Evolutionary conservation across 495 filamentous ascomycete species (phyloP).

Genomic region (Podospora pseudoanserina): DNA sequence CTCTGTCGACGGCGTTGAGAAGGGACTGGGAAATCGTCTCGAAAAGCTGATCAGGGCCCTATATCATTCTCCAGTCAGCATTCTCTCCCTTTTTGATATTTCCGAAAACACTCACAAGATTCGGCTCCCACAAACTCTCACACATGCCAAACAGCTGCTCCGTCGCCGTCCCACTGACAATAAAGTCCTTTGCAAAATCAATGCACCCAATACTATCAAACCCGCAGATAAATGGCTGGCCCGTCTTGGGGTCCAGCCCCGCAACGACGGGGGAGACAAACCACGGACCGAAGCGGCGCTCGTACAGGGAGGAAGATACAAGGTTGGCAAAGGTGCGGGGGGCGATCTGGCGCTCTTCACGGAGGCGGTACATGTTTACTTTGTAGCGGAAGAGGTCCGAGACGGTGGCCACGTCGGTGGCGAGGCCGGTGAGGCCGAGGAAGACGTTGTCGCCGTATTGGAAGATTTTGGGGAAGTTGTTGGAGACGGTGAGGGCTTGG

Average conservation of each 20-base stretch:
- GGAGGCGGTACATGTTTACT: conserved; percentile 98
- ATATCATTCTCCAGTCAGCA: not conserved
- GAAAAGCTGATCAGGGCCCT: conserved; percentile 92
- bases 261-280: conserved; percentile 94
- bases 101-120: conserved; percentile 62
- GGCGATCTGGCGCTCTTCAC: conserved; percentile 93
- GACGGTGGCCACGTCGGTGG: conserved; percentile 92
- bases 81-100: not conserved
- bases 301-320: conserved; percentile 84
- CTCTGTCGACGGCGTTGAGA: conserved; percentile 90
- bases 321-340: conserved; percentile 95
- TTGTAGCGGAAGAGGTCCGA: conserved; percentile 98
- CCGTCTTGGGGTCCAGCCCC: conserved; percentile 85
- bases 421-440: conserved; percentile 93
- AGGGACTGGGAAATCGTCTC: conserved; percentile 98
- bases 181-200: conserved; percentile 98
- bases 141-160: conserved; percentile 98
- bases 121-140: conserved; percentile 96
- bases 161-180: conserved; percentile 91
- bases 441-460: conserved; percentile 85
- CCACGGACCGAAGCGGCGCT: conserved; percentile 91
- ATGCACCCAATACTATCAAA: conserved; percentile 99
- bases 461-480: conserved; percentile 99
- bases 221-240: conserved; percentile 95
- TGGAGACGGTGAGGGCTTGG: conserved; percentile 93